Conservation (phyloP, 164 flowering plant species). For the Kingdonia uniflora region DNA sequence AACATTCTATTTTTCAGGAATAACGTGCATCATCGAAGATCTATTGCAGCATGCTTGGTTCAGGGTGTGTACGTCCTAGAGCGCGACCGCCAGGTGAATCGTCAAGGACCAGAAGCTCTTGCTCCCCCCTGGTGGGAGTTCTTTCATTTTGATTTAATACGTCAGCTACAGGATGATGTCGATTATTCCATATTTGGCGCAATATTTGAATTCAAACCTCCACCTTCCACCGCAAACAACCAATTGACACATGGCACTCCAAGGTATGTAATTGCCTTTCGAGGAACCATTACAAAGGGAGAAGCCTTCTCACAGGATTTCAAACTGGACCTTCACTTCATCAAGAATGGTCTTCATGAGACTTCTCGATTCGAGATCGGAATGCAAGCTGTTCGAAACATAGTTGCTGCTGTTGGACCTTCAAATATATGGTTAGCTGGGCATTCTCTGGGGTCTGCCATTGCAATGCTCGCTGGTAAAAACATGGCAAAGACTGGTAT, state of each 20-base stretch:
- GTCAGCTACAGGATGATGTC: slow-evolving; percentile 49
- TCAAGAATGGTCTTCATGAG: too few species aligned
- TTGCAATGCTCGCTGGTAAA: slow-evolving; percentile 81
- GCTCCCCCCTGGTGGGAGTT: slow-evolving; percentile 93
- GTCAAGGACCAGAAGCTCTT: slow-evolving; percentile 48
- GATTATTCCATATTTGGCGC: slow-evolving; percentile 77
- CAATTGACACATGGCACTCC: slow-evolving; percentile 24
- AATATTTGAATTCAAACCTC: slow-evolving; percentile 39
- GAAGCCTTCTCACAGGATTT: slow-evolving; percentile 55
- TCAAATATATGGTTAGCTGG: slow-evolving; percentile 70
- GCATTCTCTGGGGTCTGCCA: slow-evolving; percentile 85
- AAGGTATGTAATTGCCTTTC: slow-evolving; percentile 61
- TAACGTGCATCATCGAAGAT: slow-evolving; percentile 50
- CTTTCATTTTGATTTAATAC: slow-evolving; percentile 43
- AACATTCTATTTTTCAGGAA: slow-evolving; percentile 37
- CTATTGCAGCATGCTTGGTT: slow-evolving; percentile 80
- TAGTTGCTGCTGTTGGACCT: slow-evolving; percentile 41
- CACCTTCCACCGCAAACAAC: slow-evolving; percentile 5
- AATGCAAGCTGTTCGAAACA: slow-evolving; percentile 50
- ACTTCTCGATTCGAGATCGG: slow-evolving; percentile 61
- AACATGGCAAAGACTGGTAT: too few species aligned
- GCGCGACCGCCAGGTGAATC: slow-evolving; percentile 68
- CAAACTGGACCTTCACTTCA: slow-evolving; percentile 47
- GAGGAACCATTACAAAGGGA: slow-evolving; percentile 67
- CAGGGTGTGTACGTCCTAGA: slow-evolving; percentile 70